These are phyloP conservation scores for Kazachstania bromeliacearum DNA, from an alignment of 805 yeast genomes.

Conservation along the genomic window DNA sequence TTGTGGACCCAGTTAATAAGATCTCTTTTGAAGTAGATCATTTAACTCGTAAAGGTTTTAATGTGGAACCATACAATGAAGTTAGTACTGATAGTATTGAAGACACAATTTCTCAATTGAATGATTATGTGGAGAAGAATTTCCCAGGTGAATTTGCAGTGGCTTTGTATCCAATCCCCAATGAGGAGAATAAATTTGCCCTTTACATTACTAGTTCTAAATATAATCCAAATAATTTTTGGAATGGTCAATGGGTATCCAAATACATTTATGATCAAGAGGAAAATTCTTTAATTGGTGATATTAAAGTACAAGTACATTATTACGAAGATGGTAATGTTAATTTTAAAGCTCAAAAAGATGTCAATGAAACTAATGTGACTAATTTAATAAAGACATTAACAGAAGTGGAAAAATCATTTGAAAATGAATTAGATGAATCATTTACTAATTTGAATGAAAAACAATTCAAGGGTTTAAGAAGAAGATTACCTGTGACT, in stretches of 20 bases:
- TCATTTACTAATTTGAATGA: constrained; percentile 70
- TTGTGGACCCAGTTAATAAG: constrained; percentile 42
- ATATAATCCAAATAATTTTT: constrained; percentile 65
- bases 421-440: constrained; percentile 50
- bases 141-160: constrained; percentile 49
- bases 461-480: constrained; percentile 65
- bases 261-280: constrained; percentile 39
- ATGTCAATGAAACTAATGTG: constrained; percentile 17
- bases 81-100: constrained; percentile 13
- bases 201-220: constrained; percentile 63
- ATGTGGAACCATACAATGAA: constrained; percentile 35
- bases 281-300: constrained; percentile 38
- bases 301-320: constrained; percentile 64
- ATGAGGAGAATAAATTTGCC: constrained; percentile 20
- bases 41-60: constrained; percentile 38
- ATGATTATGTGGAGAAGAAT: constrained; percentile 49
- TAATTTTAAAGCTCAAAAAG: constrained; percentile 44
- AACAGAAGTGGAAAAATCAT: constrained; percentile 45
- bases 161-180: constrained; percentile 36
- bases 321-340: constrained; percentile 96
- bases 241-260: constrained; percentile 86
- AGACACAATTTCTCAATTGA: constrained; percentile 14
- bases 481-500: constrained; percentile 89
- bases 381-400: constrained; percentile 36
- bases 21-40: constrained; percentile 53